A percentile compares a stretch with the other conserved stretches of the same genome.
Evolutionary conservation across 108 stramenopile species (phyloP).

Genomic region (Pseudonitzschia multiseries): DNA sequence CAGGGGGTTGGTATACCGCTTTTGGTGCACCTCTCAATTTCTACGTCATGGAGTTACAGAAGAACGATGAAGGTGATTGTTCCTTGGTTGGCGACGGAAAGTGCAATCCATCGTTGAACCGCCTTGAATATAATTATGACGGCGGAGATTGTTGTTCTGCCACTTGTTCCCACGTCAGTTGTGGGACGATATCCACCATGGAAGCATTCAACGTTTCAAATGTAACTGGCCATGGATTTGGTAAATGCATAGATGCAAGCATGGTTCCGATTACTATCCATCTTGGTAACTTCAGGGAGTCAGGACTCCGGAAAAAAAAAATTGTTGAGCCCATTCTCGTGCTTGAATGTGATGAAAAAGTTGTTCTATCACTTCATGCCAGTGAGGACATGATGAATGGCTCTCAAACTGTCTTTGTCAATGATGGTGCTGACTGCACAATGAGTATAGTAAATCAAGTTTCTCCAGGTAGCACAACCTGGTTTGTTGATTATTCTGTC

Average conservation of each 20-base stretch:
- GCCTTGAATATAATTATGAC: background rate
- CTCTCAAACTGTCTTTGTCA: background rate
- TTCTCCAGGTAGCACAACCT: background rate
- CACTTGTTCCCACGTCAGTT: background rate
- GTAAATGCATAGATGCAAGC: background rate
- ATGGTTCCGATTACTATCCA: conserved; percentile 2
- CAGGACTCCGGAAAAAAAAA: background rate
- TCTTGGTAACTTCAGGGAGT: background rate
- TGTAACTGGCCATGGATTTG: background rate
- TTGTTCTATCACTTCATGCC: background rate
- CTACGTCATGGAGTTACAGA: background rate
- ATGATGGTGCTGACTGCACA: background rate
- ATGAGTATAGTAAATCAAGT: background rate
- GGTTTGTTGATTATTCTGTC: background rate
- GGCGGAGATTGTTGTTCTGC: conserved; percentile 12
- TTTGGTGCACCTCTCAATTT: background rate
- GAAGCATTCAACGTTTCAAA: background rate
- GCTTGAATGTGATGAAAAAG: background rate
- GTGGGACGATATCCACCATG: background rate
- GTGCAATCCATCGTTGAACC: background rate
- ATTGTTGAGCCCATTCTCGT: background rate
- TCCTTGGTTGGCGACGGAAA: background rate
- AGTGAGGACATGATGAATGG: background rate
- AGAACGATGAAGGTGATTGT: background rate
- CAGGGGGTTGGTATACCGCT: background rate